These are phyloP conservation scores for Blastocystis sp. DNA, from an alignment of 352 stramenopile species.

Conservation along the genomic window DNA sequence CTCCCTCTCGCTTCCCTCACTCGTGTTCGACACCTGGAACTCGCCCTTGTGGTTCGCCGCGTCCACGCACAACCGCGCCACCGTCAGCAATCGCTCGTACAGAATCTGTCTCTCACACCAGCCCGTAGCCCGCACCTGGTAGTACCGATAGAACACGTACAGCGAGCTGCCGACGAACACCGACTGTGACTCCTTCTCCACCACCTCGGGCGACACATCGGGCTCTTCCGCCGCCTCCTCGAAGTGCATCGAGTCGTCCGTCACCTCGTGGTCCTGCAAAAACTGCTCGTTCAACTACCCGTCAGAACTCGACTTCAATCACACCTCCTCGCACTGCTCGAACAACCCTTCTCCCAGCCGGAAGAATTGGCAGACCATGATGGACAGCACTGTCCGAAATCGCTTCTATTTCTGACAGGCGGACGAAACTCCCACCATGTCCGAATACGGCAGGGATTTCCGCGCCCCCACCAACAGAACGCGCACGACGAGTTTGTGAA, in stretches of 20 bases:
- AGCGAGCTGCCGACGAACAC: conserved; percentile 8
- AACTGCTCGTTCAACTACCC: conserved; percentile 27
- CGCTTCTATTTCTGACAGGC: background rate
- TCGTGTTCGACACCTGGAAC: background rate
- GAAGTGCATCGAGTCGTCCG: background rate
- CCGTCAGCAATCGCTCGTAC: conserved; percentile 4
- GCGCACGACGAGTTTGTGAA: conserved; percentile 27
- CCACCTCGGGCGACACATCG: background rate
- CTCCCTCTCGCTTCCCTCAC: background rate
- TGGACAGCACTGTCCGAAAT: conserved; percentile 18
- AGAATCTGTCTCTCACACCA: background rate
- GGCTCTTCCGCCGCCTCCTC: background rate
- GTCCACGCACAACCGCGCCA: background rate
- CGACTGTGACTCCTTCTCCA: background rate
- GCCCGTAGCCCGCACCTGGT: background rate
- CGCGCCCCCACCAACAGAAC: conserved; percentile 11
- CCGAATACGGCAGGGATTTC: conserved; percentile 19
- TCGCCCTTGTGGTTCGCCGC: background rate
- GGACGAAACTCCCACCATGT: background rate
- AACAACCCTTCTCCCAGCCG: conserved; percentile 13
- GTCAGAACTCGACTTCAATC: background rate
- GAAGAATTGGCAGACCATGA: conserved; percentile 14
- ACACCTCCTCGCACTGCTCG: conserved; percentile 1
- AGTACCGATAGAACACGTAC: conserved; percentile 52
- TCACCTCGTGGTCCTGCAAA: background rate